These are phyloP conservation scores for Bothriochloa decipiens DNA, from an alignment of 176 grass and related monocot species.

Conservation along the genomic window DNA sequence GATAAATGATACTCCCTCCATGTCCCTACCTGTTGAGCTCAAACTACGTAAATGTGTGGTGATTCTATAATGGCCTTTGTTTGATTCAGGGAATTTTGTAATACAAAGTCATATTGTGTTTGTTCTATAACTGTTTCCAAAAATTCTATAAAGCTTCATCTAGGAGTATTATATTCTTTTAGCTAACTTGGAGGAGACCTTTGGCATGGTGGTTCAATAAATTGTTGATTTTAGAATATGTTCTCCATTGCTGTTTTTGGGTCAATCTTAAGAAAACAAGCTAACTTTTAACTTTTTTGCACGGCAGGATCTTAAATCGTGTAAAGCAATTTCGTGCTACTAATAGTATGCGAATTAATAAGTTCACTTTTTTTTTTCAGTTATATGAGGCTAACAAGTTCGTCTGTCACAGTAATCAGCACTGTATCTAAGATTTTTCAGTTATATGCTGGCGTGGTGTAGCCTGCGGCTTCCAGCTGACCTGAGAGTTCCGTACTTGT, in stretches of 20 bases:
- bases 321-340: too few relatives aligned
- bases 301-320: neutral
- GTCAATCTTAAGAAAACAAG: neutral
- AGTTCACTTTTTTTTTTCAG: too few relatives aligned
- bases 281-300: neutral
- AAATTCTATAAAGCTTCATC: too few relatives aligned
- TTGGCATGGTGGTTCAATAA: neutral
- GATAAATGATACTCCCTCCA: too few relatives aligned
- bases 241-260: neutral
- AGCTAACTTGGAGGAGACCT: constrained; percentile 30
- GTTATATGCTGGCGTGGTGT: neutral
- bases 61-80: neutral
- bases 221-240: constrained; percentile 26
- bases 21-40: constrained; percentile 12
- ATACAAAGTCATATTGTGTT: neutral
- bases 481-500: neutral
- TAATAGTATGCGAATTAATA: too few relatives aligned
- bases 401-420: too few relatives aligned
- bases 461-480: neutral
- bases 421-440: too few relatives aligned
- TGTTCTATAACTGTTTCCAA: neutral
- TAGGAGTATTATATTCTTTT: neutral
- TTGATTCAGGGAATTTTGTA: neutral
- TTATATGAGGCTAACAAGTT: too few relatives aligned
- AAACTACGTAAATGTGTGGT: constrained; percentile 3